A percentile compares a stretch with the other conserved stretches of the same genome.
Conservation (phyloP, 305 asterid genomes). For the Fraxinus xanthoxyloides region DNA sequence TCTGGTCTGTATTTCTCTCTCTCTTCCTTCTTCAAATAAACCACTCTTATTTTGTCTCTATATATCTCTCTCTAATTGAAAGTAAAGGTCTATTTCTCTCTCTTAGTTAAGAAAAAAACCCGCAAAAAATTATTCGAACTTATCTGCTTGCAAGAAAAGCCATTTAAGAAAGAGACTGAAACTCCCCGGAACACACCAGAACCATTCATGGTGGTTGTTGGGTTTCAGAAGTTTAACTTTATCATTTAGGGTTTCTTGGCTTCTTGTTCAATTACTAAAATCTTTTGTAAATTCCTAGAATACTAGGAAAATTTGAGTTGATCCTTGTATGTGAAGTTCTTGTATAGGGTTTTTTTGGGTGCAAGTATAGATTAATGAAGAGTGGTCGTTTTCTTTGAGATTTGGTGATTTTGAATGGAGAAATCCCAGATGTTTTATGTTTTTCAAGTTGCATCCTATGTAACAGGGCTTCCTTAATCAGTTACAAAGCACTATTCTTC, state of each 20-base stretch:
- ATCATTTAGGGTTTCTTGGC: slow-evolving; percentile 7
- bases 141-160: slow-evolving; percentile 35
- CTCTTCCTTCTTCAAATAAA: background rate
- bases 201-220: slow-evolving; percentile 44
- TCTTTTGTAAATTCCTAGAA: background rate
- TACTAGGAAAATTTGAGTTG: background rate
- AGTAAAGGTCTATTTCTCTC: background rate
- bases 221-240: slow-evolving; percentile 16
- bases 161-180: slow-evolving; percentile 14
- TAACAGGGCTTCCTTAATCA: slow-evolving; percentile 54
- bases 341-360: background rate
- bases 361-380: background rate
- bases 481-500: slow-evolving; percentile 30
- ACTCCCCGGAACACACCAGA: slow-evolving; percentile 24
- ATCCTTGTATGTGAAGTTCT: background rate
- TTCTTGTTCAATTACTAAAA: background rate
- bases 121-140: slow-evolving; percentile 42
- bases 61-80: background rate
- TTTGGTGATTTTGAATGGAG: background rate
- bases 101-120: slow-evolving; percentile 24
- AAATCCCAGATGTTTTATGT: slow-evolving; percentile 60
- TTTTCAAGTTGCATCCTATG: slow-evolving; percentile 24
- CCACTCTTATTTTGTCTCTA: background rate
- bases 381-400: slow-evolving; percentile 37
- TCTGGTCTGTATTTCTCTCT: slow-evolving; percentile 13